Evolutionary conservation across 192 early-diverging fungal genomes (phyloP), one percentile per base, ranked within the genome.

Genomic region (Podila epigama): DNA sequence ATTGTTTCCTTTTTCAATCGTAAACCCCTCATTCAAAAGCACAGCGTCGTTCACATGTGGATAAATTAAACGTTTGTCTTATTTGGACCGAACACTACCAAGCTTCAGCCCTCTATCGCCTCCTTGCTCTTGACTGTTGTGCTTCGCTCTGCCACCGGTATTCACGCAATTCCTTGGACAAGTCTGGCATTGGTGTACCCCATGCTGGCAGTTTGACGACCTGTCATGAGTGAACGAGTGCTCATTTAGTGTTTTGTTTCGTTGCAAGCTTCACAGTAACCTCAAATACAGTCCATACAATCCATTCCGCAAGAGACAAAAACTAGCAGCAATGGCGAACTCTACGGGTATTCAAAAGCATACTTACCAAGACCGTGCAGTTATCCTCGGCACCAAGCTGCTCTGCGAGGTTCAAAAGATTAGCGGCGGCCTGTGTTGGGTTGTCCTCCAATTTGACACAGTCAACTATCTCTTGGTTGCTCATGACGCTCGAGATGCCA

Each of bases 381-480:
- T 92, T 92, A 64, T 92, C 91, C 55, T 92, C 88, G 2, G 90
- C 84, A 20, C 89, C 88, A 32, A 90, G 63, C 16, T 88, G 86
- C 66, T 91, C 91, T 34, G 83, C 87, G 1, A 83, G 44, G 51
- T 90, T 89, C 18, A 91, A 83, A 3, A 92, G 61, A 64, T 83
- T 82, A 55, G 81, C 79, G 2, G 89, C 89, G 1, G 89, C 86
- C 16, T 51, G 51, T 0, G 81, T 84, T 20, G 90, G 90, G 35
- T 86, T 78, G 34, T 79, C 58, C 40, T 88, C 85, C 54, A 87
- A 79, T 70, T 92, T 92, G 31, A 89, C 88, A 79, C 84, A 81
- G 56, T 92, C 91, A 56, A 90, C 84, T 15, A 92, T 84, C 67
- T 92, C 91, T 59, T 92, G 91, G 63, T 92, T 85, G 22, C 87